phyloP scores from a whole-genome alignment of 2,329 filamentous ascomycete species.

The Cyanodermella asteris region DNA sequence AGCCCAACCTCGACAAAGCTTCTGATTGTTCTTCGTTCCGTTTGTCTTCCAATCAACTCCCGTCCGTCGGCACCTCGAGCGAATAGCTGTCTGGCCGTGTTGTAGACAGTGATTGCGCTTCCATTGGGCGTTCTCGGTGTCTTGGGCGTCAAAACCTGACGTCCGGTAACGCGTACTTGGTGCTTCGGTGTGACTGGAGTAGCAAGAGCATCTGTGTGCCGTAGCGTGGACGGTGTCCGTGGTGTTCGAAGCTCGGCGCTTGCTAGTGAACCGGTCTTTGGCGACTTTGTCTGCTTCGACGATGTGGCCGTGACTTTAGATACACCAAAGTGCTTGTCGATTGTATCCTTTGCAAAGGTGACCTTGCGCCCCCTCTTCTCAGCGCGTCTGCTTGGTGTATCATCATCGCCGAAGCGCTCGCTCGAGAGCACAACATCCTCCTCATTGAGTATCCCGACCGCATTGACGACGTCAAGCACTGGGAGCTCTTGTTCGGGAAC shows the following conservation, averaged over 20 bases:
- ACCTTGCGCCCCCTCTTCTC: too few species aligned
- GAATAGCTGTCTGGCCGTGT: slow-evolving; percentile 70
- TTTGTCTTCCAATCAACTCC: slow-evolving; percentile 56
- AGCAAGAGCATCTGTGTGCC: slow-evolving; percentile 58
- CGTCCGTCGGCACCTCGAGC: slow-evolving; percentile 55
- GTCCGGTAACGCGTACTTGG: slow-evolving; percentile 55
- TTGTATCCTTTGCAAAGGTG: background rate
- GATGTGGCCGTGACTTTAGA: too few species aligned
- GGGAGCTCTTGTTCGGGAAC: too few species aligned
- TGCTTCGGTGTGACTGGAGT: slow-evolving; percentile 64
- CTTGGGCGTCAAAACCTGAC: slow-evolving; percentile 51
- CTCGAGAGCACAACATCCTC: too few species aligned
- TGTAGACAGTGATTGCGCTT: slow-evolving; percentile 52
- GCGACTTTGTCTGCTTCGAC: too few species aligned
- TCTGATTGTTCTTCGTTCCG: slow-evolving; percentile 41
- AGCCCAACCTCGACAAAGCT: slow-evolving; percentile 46
- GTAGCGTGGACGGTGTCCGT: slow-evolving; percentile 48
- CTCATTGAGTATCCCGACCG: too few species aligned
- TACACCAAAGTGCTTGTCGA: too few species aligned
- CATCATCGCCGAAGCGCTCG: too few species aligned
- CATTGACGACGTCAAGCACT: too few species aligned
- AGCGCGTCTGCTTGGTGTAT: too few species aligned
- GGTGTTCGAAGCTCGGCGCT: slow-evolving; percentile 9
- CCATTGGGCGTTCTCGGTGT: slow-evolving; percentile 54
- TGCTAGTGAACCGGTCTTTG: too few species aligned